Evolutionary conservation across 352 stramenopile species (phyloP).

Genomic region (Globisporangium paroecandrum): DNA sequence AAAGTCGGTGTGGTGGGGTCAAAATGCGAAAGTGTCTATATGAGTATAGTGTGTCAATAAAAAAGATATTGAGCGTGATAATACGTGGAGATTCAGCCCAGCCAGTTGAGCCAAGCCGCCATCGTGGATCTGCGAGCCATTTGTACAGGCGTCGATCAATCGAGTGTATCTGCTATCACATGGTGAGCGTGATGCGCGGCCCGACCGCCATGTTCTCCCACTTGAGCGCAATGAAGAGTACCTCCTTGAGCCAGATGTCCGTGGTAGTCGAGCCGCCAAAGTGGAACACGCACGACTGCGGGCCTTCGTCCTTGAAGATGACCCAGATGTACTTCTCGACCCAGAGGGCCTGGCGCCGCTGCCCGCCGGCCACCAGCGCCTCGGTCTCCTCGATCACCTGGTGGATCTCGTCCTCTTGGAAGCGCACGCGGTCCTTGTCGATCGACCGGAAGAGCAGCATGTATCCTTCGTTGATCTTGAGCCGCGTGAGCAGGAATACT

Average conservation of each 20-base stretch:
- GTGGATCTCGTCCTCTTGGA: constrained; percentile 37
- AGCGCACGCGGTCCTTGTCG: constrained; percentile 45
- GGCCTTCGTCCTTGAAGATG: constrained; percentile 39
- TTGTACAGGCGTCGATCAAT: too few species aligned
- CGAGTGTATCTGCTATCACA: neutral
- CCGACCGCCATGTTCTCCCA: constrained; percentile 66
- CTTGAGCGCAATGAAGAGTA: constrained; percentile 62
- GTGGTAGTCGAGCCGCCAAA: constrained; percentile 56
- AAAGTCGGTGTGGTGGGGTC: neutral
- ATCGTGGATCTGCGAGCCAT: neutral
- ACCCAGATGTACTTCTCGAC: constrained; percentile 68
- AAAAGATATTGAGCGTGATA: neutral
- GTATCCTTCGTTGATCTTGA: constrained; percentile 51
- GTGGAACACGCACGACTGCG: constrained; percentile 41
- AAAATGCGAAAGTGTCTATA: neutral
- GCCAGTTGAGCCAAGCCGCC: neutral
- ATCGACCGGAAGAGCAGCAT: constrained; percentile 63
- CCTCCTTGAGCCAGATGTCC: constrained; percentile 56
- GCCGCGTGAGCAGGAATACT: constrained; percentile 55
- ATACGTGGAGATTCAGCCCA: constrained; percentile 3
- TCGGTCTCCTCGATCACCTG: constrained; percentile 17
- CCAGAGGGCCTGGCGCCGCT: constrained; percentile 35
- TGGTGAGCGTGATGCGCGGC: constrained; percentile 20
- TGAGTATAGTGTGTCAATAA: neutral
- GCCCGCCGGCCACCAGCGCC: constrained; percentile 2